Conservation (phyloP, 176 grass and related monocot genomes). For the Zoysia pacifica region DNA sequence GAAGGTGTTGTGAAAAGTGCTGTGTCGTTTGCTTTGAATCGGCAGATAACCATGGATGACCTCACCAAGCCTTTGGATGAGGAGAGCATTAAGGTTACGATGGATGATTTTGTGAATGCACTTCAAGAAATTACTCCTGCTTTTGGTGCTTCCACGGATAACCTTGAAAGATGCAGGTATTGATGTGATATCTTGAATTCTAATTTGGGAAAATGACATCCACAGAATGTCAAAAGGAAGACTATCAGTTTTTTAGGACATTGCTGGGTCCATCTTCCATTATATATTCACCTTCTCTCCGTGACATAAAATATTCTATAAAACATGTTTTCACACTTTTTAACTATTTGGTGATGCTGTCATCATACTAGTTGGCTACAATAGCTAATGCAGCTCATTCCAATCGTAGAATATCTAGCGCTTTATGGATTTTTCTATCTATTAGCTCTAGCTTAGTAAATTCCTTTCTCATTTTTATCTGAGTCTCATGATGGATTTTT, state of each 20-base stretch:
- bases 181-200: constrained; percentile 18
- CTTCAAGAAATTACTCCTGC: constrained; percentile 93
- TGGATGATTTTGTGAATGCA: constrained; percentile 94
- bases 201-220: constrained; percentile 24
- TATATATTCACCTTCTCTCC: not conserved
- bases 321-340: not conserved
- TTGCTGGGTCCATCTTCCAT: not conserved
- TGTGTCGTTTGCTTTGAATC: constrained; percentile 86
- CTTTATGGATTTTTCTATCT: constrained; percentile 1
- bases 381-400: not conserved
- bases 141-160: constrained; percentile 89
- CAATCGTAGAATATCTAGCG: not conserved
- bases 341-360: not conserved
- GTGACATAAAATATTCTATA: not conserved
- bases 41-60: constrained; percentile 91
- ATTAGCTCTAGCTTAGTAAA: constrained; percentile 18
- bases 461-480: not conserved
- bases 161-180: constrained; percentile 99
- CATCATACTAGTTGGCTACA: not conserved
- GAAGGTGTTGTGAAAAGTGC: constrained; percentile 99
- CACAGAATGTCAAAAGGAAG: constrained; percentile 10
- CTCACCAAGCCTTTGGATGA: constrained; percentile 86
- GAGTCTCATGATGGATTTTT: constrained; percentile 23
- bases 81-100: constrained; percentile 96
- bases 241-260: constrained; percentile 19